These are phyloP conservation scores for Eimeria tenella DNA, from an alignment of 169 alveolate species.

Conservation along the genomic window DNA sequence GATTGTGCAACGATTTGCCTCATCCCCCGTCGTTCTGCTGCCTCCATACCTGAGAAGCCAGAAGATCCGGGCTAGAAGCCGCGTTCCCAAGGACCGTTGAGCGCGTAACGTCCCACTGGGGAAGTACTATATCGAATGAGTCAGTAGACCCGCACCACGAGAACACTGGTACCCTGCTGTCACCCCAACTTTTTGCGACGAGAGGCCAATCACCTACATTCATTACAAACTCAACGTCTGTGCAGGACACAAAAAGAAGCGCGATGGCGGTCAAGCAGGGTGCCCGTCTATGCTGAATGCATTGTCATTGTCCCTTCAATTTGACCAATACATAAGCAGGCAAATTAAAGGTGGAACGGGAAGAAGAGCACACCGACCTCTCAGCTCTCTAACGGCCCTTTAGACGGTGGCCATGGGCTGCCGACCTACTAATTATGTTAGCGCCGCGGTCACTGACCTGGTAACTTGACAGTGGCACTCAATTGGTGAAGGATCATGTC, in stretches of 20 bases:
- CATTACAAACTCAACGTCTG: slow-evolving; percentile 77
- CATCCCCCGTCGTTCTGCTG: background rate
- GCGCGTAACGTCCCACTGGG: slow-evolving; percentile 80
- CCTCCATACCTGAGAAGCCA: slow-evolving; percentile 70
- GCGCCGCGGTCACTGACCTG: slow-evolving; percentile 44
- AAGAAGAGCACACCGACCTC: too few species aligned
- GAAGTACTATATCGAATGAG: slow-evolving; percentile 66
- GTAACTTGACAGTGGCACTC: slow-evolving; percentile 65
- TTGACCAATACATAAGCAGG: too few species aligned
- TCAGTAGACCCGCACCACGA: slow-evolving; percentile 77
- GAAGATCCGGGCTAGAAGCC: slow-evolving; percentile 58
- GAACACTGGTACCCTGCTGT: slow-evolving; percentile 69
- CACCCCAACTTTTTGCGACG: slow-evolving; percentile 61
- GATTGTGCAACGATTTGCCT: too few species aligned
- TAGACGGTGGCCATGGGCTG: too few species aligned
- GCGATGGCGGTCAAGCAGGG: too few species aligned
- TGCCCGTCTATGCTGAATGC: too few species aligned
- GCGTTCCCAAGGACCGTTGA: slow-evolving; percentile 67
- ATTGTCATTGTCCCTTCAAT: too few species aligned
- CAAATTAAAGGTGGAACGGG: too few species aligned
- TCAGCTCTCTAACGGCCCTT: too few species aligned
- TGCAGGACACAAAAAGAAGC: background rate
- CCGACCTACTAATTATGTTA: background rate
- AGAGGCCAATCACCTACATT: slow-evolving; percentile 80
- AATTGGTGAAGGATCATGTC: slow-evolving; percentile 51